These are phyloP conservation scores for Coelastrella sp. DNA, from an alignment of 139 green algal genomes.

Conservation along the genomic window DNA sequence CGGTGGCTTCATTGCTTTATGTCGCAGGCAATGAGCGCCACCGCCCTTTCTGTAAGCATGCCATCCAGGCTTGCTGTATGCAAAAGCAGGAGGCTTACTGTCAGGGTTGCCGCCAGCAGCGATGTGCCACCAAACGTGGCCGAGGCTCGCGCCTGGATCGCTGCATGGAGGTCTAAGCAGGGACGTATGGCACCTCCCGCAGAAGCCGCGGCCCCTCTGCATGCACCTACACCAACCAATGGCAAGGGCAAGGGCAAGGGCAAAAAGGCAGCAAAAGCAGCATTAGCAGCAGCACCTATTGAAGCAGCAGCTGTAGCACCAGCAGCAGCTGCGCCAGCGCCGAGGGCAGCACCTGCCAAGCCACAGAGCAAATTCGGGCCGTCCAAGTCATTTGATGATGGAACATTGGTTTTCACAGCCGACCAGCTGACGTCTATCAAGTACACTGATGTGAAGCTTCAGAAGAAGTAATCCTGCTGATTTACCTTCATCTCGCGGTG, in stretches of 20 bases:
- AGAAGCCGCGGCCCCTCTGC: background rate
- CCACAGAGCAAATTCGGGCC: slow-evolving; percentile 3
- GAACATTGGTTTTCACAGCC: slow-evolving; percentile 44
- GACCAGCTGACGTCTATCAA: slow-evolving; percentile 21
- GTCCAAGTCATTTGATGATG: slow-evolving; percentile 17
- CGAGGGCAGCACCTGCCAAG: slow-evolving; percentile 9
- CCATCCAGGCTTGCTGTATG: background rate
- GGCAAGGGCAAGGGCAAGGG: slow-evolving; percentile 7
- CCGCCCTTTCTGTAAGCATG: background rate
- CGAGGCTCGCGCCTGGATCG: slow-evolving; percentile 63
- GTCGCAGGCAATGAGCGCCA: background rate
- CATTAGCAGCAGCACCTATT: background rate
- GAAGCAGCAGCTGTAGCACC: background rate
- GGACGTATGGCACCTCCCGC: background rate
- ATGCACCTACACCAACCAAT: background rate
- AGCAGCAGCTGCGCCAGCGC: slow-evolving; percentile 19
- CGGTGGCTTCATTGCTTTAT: too few species aligned
- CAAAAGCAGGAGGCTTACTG: background rate
- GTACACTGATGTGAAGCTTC: slow-evolving; percentile 40
- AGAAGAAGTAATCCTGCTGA: background rate
- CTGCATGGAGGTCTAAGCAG: slow-evolving; percentile 56
- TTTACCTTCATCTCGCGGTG: background rate
- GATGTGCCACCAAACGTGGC: slow-evolving; percentile 57
- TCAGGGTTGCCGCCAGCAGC: background rate
- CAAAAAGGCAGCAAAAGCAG: slow-evolving; percentile 9